phyloP scores from a whole-genome alignment of 108 stramenopile species.

The Nitzschia sp. region DNA sequence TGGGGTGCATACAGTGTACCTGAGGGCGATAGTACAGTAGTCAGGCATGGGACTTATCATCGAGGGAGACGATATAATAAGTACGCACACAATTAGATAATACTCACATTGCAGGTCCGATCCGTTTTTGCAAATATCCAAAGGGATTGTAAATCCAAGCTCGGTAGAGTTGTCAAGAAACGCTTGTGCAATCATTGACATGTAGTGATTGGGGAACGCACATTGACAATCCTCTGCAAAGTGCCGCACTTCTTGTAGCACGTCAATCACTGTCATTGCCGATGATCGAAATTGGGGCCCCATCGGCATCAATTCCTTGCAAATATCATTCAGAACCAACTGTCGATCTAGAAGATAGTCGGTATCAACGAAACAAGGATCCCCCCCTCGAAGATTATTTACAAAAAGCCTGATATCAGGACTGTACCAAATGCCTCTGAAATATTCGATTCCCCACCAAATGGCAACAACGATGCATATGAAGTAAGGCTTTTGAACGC shows the following conservation, averaged over 20 bases:
- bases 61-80: no score
- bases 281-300: background rate
- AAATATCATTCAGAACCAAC: background rate
- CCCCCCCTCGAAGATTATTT: background rate
- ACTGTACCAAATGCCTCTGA: background rate
- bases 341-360: background rate
- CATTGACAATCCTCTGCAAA: background rate
- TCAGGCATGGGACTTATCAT: no score
- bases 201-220: background rate
- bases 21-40: no score
- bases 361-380: background rate
- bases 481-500: background rate
- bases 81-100: no score
- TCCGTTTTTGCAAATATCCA: background rate
- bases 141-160: background rate
- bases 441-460: background rate
- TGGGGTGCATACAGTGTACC: background rate
- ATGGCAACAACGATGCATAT: background rate
- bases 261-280: background rate
- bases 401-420: background rate
- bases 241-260: background rate
- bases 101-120: no score
- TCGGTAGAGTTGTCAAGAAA: background rate
- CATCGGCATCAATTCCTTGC: background rate
- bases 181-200: background rate